These are phyloP conservation scores for Pseudocercospora fuligena DNA, from an alignment of 2,329 filamentous ascomycete genomes.

Conservation along the genomic window DNA sequence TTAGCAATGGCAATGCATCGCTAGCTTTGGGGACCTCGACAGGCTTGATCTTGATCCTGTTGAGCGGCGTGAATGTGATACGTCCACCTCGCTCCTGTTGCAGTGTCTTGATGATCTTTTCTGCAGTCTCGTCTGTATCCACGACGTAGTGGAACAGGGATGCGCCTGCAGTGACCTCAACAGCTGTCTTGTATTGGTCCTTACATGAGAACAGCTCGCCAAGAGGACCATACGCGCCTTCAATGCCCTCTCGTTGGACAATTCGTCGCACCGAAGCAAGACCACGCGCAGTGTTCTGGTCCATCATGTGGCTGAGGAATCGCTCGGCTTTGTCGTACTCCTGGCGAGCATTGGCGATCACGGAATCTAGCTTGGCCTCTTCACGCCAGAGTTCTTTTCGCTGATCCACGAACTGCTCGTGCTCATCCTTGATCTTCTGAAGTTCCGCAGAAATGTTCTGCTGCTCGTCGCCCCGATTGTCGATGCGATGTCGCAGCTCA, in stretches of 20 bases:
- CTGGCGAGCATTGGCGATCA: constrained; percentile 74
- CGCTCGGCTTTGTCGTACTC: constrained; percentile 80
- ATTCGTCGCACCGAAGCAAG: constrained; percentile 84
- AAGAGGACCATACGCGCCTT: constrained; percentile 88
- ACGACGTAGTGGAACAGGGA: constrained; percentile 97
- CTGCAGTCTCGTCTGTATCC: constrained; percentile 86
- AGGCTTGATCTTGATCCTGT: constrained; percentile 72
- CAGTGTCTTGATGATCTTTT: constrained; percentile 76
- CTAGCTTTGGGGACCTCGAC: constrained; percentile 81
- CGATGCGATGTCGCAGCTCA: constrained; percentile 71
- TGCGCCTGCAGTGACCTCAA: constrained; percentile 71
- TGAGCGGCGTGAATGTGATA: constrained; percentile 93
- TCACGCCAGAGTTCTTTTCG: constrained; percentile 86
- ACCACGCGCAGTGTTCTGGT: constrained; percentile 83
- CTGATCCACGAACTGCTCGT: constrained; percentile 82
- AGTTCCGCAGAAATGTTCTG: constrained; percentile 74
- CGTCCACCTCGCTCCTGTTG: constrained; percentile 81
- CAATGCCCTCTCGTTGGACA: constrained; percentile 76
- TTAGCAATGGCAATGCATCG: constrained; percentile 85
- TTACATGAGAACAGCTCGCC: constrained; percentile 78
- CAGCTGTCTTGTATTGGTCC: constrained; percentile 20
- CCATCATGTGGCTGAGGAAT: constrained; percentile 82
- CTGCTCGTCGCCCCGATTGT: constrained; percentile 77
- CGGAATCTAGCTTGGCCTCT: constrained; percentile 82
- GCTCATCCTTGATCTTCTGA: constrained; percentile 74